Base-by-base conservation (phyloP, 257 asterid species). In the Capsicum baccatum region DNA sequence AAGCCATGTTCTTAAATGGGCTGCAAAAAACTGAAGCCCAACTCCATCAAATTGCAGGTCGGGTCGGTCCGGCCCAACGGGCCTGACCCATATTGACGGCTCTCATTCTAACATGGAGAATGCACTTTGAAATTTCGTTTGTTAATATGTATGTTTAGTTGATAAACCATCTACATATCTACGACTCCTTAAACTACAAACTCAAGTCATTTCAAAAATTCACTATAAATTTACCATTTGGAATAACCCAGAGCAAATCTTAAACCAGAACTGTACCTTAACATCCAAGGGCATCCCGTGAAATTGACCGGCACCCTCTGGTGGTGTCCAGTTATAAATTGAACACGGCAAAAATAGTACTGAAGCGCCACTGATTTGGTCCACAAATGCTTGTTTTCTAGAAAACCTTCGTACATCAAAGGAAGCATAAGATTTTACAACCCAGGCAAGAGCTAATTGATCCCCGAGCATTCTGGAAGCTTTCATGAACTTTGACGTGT, bases 391-490 rank as follows among this genome's bases (percentile, higher is more conserved):
- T 86, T 92, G 91, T 85, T 91, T 89, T 85, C 81, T 90, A 39
- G 96, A 86, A 85, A 95, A 95, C 83, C 86, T 90, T 87, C 73
- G 84, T 3, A 54, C 79, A 87, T 91, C 87, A 57, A 97, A 95
- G 37, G 90, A 89, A 90, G 92, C 89, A 26, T 89, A 79, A 39
- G 97, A 93, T 79, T 85, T 92, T 66, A 97, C 93, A 26, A 92
- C 92, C 97, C 97, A 95, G 14, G 92, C 97, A 80, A 97, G 98
- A 33, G 98, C 98, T 90, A 94, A 86, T 86, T 97, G 98, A 92
- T 97, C 99, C 86, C 98, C 97, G 60, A 95, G 98, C 98, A 94
- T 97, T 84, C 97, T 87, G 76, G 99, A 97, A 89, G 98, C 98
- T 86, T 85, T 92, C 94, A 92, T 90, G 91, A 89, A 97, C 87